These are phyloP conservation scores for Leccinum pachyderme DNA, from an alignment of 1,284 basidiomycete species.

Conservation along the genomic window DNA sequence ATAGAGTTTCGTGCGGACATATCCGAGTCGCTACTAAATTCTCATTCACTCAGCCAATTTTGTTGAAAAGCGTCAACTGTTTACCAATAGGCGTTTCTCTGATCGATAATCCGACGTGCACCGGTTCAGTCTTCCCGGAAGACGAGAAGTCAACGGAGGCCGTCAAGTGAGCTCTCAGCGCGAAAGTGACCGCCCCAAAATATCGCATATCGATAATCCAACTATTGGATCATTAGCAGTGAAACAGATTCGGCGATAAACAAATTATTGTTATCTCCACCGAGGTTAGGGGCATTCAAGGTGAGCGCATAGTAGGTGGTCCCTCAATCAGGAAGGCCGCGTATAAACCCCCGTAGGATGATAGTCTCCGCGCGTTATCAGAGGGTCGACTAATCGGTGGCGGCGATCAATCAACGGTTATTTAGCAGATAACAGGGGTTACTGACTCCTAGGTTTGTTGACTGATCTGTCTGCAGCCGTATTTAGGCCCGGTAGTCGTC, in stretches of 20 bases:
- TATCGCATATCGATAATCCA: slow-evolving; percentile 10
- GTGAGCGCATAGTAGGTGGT: neutral
- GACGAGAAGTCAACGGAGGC: neutral
- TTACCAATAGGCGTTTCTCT: too few species aligned
- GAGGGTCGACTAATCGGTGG: slow-evolving; percentile 17
- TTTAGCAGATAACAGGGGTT: neutral
- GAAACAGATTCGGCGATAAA: slow-evolving; percentile 23
- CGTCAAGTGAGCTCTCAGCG: neutral
- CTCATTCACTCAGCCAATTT: too few species aligned
- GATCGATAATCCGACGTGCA: too few species aligned
- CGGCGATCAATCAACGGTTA: neutral
- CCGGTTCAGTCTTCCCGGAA: neutral
- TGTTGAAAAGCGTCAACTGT: too few species aligned
- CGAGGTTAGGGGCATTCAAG: slow-evolving; percentile 12
- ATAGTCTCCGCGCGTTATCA: slow-evolving; percentile 26
- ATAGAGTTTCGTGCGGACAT: slow-evolving; percentile 25
- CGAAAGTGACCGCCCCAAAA: neutral
- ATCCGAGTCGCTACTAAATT: slow-evolving; percentile 6
- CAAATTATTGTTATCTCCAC: slow-evolving; percentile 10
- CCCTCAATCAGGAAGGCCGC: slow-evolving; percentile 22
- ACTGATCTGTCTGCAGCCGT: too few species aligned
- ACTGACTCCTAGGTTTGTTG: neutral
- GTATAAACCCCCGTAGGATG: slow-evolving; percentile 28
- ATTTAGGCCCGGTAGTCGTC: neutral
- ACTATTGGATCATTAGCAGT: slow-evolving; percentile 14